Percentiles rank a stretch among this genome's conserved stretches.
phyloP scores from a whole-genome alignment of 352 stramenopile genomes.

The Thraustochytrium striatum region DNA sequence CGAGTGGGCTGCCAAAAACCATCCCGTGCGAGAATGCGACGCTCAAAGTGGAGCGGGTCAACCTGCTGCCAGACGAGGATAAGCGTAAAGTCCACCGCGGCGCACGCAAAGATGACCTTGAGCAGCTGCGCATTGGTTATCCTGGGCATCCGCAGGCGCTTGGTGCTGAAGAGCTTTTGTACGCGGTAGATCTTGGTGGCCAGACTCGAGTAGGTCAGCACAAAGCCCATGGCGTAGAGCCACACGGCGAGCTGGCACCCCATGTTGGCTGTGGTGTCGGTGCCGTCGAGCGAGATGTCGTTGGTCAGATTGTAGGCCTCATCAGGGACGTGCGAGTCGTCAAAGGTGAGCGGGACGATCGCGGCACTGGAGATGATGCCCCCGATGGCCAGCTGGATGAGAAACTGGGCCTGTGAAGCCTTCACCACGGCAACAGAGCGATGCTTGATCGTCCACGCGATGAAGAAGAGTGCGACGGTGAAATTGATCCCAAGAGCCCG shows the following conservation, averaged over 20 bases:
- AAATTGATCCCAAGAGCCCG: background rate
- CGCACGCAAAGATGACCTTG: background rate
- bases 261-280: background rate
- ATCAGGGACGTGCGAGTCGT: background rate
- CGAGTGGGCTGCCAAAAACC: background rate
- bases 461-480: background rate
- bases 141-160: background rate
- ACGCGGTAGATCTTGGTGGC: background rate
- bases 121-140: too few relatives aligned
- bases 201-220: background rate
- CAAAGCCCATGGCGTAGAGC: background rate
- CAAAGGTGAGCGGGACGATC: background rate
- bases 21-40: background rate
- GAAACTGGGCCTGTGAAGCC: background rate
- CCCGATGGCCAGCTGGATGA: background rate
- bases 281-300: background rate
- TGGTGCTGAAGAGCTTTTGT: slow-evolving; percentile 5
- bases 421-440: background rate
- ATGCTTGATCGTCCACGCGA: background rate
- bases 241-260: background rate
- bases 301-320: too few relatives aligned
- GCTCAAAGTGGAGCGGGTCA: background rate
- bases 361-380: background rate
- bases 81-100: background rate
- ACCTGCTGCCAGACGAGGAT: background rate